Evolutionary conservation across 805 yeast genomes (phyloP).

Genomic region (Pichia californica): DNA sequence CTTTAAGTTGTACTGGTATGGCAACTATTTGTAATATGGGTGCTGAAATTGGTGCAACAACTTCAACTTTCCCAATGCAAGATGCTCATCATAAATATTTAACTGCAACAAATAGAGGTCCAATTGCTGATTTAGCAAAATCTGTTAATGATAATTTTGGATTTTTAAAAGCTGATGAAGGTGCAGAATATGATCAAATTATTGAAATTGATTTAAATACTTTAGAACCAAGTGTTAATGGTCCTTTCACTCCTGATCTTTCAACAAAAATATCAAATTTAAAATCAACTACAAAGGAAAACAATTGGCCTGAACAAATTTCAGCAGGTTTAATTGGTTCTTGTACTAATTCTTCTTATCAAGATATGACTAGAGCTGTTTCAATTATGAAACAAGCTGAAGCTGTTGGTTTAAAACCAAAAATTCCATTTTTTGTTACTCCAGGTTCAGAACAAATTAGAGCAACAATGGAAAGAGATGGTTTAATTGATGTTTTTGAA

Average conservation of each 20-base stretch:
- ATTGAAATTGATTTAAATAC: constrained; percentile 84
- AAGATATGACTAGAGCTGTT: constrained; percentile 96
- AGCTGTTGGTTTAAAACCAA: constrained; percentile 83
- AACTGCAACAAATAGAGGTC: constrained; percentile 76
- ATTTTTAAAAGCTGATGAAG: constrained; percentile 80
- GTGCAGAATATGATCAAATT: constrained; percentile 89
- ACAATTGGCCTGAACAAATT: constrained; percentile 90
- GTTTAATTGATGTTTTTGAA: constrained; percentile 79
- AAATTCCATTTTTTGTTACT: constrained; percentile 86
- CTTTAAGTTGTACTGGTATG: constrained; percentile 97
- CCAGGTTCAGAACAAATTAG: constrained; percentile 99
- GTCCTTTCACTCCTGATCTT: constrained; percentile 97
- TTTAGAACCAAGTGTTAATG: constrained; percentile 93
- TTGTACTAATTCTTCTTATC: constrained; percentile 97
- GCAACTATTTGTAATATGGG: constrained; percentile 99
- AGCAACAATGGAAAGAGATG: constrained; percentile 97
- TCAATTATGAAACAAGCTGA: constrained; percentile 89
- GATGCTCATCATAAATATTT: constrained; percentile 82
- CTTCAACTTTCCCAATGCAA: constrained; percentile 96
- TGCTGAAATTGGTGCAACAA: constrained; percentile 98
- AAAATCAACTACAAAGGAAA: constrained; percentile 73
- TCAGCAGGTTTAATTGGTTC: constrained; percentile 96
- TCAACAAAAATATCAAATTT: constrained; percentile 90
- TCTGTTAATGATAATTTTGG: constrained; percentile 55
- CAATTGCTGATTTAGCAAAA: constrained; percentile 77